Base-by-base conservation (phyloP, 345 rosid genomes). In the Lumnitzera racemosa region DNA sequence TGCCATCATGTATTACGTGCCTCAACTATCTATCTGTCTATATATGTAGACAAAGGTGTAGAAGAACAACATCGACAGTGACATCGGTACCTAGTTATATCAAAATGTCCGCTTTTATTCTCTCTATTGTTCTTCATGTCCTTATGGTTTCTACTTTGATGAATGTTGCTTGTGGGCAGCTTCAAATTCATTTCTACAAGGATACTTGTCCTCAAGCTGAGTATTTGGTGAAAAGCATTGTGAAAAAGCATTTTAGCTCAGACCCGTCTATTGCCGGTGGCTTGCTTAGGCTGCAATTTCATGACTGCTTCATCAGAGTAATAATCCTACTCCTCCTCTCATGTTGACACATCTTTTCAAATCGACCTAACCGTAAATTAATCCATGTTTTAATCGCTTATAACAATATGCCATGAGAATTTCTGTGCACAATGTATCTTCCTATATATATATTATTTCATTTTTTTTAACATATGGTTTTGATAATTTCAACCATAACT, bases 141-240 rank as follows among this genome's bases (percentile, higher is more conserved):
- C 9, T 63, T 51, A 36, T 46, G 7, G 27, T 20, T 7, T 52
- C 16, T 23, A 16, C 46, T 14, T n/a, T 55, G 9, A 13, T 63
- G 53, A 47, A 9, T 36, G 7, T 36, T 36, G 7, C 43, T 36
- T 36, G 43, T 36, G 43, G 43, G 5, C 52, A 55, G 25, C 56
- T 67, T 47, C 29, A 60, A 61, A 14, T 67, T 15, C 65, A 60
- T 53, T 61, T 60, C 61, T 60, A 67, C 53, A 48, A 47, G 23
- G 25, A 61, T 24, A 53, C 71, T n/a, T 67, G 65, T 12, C 65
- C 65, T 5, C 65, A 67, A 36, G 65, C 71, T 13, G 71, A 67
- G 69, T 5, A 15, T 49, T 12, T 65, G n/a, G 57, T 65, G 46
- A 57, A 52, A 47, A 16, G 15, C 7, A 57, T 57, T 27, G 49